phyloP scores from a whole-genome alignment of 805 yeast species.

The Sporopachydermia lactativora region DNA sequence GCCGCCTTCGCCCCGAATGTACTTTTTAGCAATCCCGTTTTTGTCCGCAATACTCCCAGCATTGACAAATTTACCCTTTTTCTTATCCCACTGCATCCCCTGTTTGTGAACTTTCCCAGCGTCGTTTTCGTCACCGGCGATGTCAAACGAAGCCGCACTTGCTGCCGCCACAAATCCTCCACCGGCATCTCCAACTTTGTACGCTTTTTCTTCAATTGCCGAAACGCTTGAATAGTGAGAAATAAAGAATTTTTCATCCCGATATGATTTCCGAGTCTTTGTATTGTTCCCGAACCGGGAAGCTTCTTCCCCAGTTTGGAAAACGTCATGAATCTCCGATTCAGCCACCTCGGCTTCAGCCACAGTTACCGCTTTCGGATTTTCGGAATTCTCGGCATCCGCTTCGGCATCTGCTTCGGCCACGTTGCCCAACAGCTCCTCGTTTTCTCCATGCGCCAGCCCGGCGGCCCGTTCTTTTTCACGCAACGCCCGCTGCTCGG shows the following conservation, averaged over 20 bases:
- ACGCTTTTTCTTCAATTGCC: constrained; percentile 70
- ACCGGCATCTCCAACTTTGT: constrained; percentile 26
- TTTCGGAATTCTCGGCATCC: constrained; percentile 10
- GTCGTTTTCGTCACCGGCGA: constrained; percentile 63
- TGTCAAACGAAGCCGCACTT: constrained; percentile 72
- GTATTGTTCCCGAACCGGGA: constrained; percentile 15
- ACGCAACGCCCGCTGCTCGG: constrained; percentile 49
- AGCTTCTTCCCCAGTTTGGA: constrained; percentile 28
- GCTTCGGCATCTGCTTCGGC: constrained; percentile 30
- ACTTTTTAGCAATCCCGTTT: constrained; percentile 32
- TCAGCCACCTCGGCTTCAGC: constrained; percentile 26
- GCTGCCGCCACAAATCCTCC: constrained; percentile 65
- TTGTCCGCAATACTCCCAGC: constrained; percentile 57
- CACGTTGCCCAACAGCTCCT: constrained; percentile 39
- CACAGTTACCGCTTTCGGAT: constrained; percentile 6
- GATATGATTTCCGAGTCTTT: constrained; percentile 35
- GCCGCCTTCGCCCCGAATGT: constrained; percentile 90
- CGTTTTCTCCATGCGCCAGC: constrained; percentile 61
- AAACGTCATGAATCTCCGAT: constrained; percentile 22
- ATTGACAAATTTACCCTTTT: constrained; percentile 80
- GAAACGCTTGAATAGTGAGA: constrained; percentile 82
- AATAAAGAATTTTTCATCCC: constrained; percentile 70
- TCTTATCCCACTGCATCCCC: constrained; percentile 82
- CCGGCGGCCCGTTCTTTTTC: constrained; percentile 70
- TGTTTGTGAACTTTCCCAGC: constrained; percentile 43